Conservation (phyloP, 805 yeast species). For the Cyberlindnera sargentensis region DNA sequence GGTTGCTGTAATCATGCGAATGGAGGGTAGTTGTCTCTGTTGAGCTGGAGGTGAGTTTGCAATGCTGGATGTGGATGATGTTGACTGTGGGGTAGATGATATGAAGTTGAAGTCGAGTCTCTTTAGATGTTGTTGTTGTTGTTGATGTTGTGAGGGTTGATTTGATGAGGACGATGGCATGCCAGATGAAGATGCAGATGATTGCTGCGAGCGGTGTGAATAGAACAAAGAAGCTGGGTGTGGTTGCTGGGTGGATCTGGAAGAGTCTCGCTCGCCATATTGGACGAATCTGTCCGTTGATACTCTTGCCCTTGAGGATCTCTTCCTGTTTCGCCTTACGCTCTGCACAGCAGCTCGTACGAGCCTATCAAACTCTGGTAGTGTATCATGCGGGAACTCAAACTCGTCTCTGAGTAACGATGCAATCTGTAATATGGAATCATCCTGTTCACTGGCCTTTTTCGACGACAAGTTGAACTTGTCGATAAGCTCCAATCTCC, state of each 20-base stretch:
- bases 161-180: constrained; percentile 1
- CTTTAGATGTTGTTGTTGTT: too few species aligned
- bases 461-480: constrained; percentile 49
- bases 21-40: constrained; percentile 9
- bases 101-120: too few species aligned
- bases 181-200: neutral
- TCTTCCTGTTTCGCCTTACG: constrained; percentile 78
- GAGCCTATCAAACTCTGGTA: constrained; percentile 76
- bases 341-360: constrained; percentile 93
- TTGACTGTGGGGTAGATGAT: too few species aligned
- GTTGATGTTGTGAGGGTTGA: too few species aligned
- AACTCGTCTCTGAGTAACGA: constrained; percentile 71
- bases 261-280: constrained; percentile 9
- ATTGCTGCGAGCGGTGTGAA: neutral
- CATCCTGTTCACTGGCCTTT: constrained; percentile 92
- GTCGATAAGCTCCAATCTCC: constrained; percentile 85
- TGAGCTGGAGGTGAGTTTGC: constrained; percentile 8
- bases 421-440: constrained; percentile 73
- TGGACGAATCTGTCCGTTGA: constrained; percentile 17
- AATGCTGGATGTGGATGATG: constrained; percentile 1
- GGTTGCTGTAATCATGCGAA: neutral
- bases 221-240: neutral
- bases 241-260: neutral
- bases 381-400: constrained; percentile 49
- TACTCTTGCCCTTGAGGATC: constrained; percentile 34